phyloP scores from a whole-genome alignment of 768 basidiomycete genomes.

The Lactifluus subvellereus region DNA sequence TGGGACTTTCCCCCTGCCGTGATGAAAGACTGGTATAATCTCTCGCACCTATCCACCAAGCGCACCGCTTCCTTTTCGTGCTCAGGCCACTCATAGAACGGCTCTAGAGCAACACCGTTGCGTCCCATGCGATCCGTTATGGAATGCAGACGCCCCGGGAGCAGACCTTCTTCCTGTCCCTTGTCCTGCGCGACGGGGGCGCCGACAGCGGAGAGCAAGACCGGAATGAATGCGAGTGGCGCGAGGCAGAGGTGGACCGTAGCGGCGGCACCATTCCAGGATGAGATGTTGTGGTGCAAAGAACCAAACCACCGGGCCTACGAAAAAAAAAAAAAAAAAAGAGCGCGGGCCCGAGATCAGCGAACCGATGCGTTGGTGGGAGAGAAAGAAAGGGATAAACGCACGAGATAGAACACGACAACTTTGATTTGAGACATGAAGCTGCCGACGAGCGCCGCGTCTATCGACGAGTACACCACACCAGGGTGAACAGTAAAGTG shows the following conservation, averaged over 20 bases:
- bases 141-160: slow-evolving; percentile 49
- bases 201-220: slow-evolving; percentile 21
- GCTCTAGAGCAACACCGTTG: slow-evolving; percentile 44
- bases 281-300: slow-evolving; percentile 52
- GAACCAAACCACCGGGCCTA: slow-evolving; percentile 70
- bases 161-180: slow-evolving; percentile 23
- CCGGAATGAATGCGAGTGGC: slow-evolving; percentile 46
- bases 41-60: slow-evolving; percentile 53
- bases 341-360: not conserved
- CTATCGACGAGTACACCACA: slow-evolving; percentile 60
- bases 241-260: slow-evolving; percentile 63
- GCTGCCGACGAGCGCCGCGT: slow-evolving; percentile 40
- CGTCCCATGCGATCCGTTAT: slow-evolving; percentile 52
- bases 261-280: slow-evolving; percentile 62
- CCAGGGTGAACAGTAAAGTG: slow-evolving; percentile 70
- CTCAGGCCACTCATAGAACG: slow-evolving; percentile 47
- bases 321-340: not conserved
- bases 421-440: slow-evolving; percentile 46
- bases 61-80: slow-evolving; percentile 41
- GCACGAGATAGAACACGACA: slow-evolving; percentile 56
- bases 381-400: slow-evolving; percentile 27
- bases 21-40: slow-evolving; percentile 40
- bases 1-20: slow-evolving; percentile 29
- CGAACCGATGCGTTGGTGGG: not conserved
- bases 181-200: slow-evolving; percentile 14